These are phyloP conservation scores for Xylaria sp. DNA, from an alignment of 2,329 filamentous ascomycete genomes.

Conservation along the genomic window DNA sequence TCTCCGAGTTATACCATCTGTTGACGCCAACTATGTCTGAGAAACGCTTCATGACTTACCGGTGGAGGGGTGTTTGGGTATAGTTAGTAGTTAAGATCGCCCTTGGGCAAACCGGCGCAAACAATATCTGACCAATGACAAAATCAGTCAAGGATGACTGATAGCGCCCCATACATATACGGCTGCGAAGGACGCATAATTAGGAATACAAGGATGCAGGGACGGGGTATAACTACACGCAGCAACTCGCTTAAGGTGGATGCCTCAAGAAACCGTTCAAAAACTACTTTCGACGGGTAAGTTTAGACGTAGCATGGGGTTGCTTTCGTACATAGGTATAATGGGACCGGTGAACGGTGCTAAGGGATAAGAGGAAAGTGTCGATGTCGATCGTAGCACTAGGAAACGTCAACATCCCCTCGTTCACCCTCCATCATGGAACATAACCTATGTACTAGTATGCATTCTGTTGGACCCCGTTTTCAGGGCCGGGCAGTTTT, in stretches of 20 bases:
- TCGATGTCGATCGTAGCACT: slow-evolving; percentile 31
- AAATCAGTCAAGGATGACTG: slow-evolving; percentile 4
- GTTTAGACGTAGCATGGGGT: slow-evolving; percentile 32
- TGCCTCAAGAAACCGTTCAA: slow-evolving; percentile 6
- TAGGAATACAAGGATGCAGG: slow-evolving; percentile 7
- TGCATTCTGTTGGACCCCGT: slow-evolving; percentile 9
- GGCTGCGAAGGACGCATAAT: slow-evolving; percentile 1
- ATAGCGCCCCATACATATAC: slow-evolving; percentile 7
- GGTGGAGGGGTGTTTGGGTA: not conserved
- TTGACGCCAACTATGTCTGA: not conserved
- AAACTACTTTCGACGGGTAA: slow-evolving; percentile 15
- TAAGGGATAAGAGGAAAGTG: slow-evolving; percentile 20
- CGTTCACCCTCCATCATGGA: slow-evolving; percentile 29
- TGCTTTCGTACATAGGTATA: slow-evolving; percentile 27
- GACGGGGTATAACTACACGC: not conserved
- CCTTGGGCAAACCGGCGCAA: not conserved
- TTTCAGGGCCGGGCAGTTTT: slow-evolving; percentile 10
- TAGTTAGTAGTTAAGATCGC: not conserved
- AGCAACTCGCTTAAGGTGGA: not conserved
- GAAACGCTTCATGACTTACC: slow-evolving; percentile 15
- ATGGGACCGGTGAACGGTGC: slow-evolving; percentile 31
- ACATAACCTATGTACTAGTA: not conserved
- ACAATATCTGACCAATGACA: slow-evolving; percentile 10
- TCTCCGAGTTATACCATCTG: slow-evolving; percentile 2
- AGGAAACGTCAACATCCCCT: slow-evolving; percentile 28